Conservation (phyloP, 768 basidiomycete genomes). For the Auricularia auricula-judae region DNA sequence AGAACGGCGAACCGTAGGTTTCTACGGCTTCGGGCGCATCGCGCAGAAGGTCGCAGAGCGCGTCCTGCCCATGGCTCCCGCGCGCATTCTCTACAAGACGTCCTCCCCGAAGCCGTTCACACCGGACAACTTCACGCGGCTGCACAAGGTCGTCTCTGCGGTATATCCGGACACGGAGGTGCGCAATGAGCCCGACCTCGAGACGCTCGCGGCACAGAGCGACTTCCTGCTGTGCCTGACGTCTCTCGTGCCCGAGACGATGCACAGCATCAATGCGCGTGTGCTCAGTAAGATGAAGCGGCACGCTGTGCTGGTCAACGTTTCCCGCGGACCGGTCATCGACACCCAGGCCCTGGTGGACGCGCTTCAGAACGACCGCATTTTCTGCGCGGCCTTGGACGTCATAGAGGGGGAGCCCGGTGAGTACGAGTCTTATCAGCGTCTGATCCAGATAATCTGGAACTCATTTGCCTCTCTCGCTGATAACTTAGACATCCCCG, state of each 20-base stretch:
- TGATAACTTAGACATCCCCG: not conserved
- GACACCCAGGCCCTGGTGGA: slow-evolving; percentile 12
- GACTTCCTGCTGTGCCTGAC: not conserved
- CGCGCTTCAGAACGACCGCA: slow-evolving; percentile 7
- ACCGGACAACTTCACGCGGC: not conserved
- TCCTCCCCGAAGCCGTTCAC: not conserved
- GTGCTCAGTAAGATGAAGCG: slow-evolving; percentile 17
- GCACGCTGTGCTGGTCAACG: slow-evolving; percentile 20
- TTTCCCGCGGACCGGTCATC: slow-evolving; percentile 19
- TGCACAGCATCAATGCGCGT: slow-evolving; percentile 13
- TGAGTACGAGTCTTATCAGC: not conserved
- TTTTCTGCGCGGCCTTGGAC: not conserved
- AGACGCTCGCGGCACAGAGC: not conserved
- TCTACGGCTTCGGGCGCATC: not conserved
- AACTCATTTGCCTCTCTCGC: not conserved
- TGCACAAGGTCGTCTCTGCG: not conserved
- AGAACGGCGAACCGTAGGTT: not conserved
- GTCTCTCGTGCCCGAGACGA: slow-evolving; percentile 16
- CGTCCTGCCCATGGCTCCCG: not conserved
- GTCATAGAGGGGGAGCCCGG: not conserved
- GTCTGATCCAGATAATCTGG: no score
- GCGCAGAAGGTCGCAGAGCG: not conserved
- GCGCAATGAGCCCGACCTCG: not conserved
- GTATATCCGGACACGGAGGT: not conserved
- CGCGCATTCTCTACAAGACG: not conserved